These are phyloP conservation scores for Fragilaria radians DNA, from an alignment of 108 stramenopile genomes.

Conservation along the genomic window DNA sequence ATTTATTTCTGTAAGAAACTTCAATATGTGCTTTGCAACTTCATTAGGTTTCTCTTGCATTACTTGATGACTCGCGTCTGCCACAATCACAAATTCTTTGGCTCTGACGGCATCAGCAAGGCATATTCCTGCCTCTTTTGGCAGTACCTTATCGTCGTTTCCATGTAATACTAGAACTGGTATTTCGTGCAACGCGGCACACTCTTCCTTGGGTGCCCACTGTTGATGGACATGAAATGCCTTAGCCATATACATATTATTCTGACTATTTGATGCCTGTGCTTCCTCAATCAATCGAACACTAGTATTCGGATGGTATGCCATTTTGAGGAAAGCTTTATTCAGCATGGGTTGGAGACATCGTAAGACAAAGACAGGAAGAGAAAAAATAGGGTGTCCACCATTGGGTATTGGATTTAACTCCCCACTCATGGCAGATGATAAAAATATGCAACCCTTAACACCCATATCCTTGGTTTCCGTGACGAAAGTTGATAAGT, in stretches of 20 bases:
- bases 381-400: slow-evolving; percentile 13
- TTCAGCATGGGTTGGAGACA: slow-evolving; percentile 10
- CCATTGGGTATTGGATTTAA: slow-evolving; percentile 7
- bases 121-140: slow-evolving; percentile 3
- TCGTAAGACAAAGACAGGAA: slow-evolving; percentile 11
- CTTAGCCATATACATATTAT: slow-evolving; percentile 13
- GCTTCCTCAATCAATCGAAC: not conserved
- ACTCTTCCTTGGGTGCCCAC: slow-evolving; percentile 8
- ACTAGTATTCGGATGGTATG: slow-evolving; percentile 3
- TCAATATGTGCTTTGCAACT: slow-evolving; percentile 4
- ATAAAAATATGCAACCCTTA: not conserved
- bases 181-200: not conserved
- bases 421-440: not conserved
- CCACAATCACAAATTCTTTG: not conserved
- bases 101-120: slow-evolving; percentile 1
- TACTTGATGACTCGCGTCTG: slow-evolving; percentile 12
- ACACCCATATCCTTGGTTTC: not conserved
- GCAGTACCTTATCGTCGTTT: slow-evolving; percentile 10
- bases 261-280: not conserved
- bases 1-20: slow-evolving; percentile 1
- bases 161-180: slow-evolving; percentile 15
- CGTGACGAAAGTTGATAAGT: not conserved
- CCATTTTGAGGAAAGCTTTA: slow-evolving; percentile 10
- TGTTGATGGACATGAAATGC: slow-evolving; percentile 3
- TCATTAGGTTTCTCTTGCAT: slow-evolving; percentile 16